Percentiles rank a stretch among this genome's conserved stretches.
Evolutionary conservation across 208 protist genomes (phyloP).

Genomic region (Tritrichomonas foetus): DNA sequence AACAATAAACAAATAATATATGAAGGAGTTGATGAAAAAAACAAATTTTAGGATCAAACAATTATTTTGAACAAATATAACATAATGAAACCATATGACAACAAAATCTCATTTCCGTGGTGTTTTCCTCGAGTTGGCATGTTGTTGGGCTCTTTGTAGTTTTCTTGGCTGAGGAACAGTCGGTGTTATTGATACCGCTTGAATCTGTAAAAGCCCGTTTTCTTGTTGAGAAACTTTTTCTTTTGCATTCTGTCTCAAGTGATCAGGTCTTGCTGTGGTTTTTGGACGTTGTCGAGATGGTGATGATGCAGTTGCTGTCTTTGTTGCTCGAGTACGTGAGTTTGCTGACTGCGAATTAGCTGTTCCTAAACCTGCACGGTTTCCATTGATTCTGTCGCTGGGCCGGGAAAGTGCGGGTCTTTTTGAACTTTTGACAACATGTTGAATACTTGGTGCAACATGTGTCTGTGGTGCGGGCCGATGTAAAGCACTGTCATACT

Average conservation of each 20-base stretch:
- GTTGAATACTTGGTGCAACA: no score
- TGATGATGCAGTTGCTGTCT: not conserved
- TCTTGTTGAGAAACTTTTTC: no score
- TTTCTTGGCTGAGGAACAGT: not conserved
- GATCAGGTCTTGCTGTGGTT: not conserved
- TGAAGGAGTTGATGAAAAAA: no score
- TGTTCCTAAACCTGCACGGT: not conserved
- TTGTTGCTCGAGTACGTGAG: not conserved
- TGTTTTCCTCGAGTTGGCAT: no score
- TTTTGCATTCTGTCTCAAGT: not conserved
- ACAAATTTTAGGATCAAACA: no score
- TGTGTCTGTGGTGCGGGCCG: no score
- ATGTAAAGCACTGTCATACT: slow-evolving; percentile 42
- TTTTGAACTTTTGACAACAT: no score
- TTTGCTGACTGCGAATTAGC: not conserved
- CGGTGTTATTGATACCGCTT: not conserved
- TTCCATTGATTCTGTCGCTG: not conserved
- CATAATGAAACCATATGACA: no score
- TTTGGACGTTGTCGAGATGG: not conserved
- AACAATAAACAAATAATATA: no score
- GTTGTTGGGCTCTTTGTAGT: not conserved
- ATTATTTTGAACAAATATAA: no score
- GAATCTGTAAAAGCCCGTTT: not conserved
- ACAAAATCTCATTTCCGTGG: no score
- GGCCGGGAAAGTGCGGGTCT: not conserved